Conservation (phyloP, 2,329 filamentous ascomycete genomes). For the Ophiostoma montium region DNA sequence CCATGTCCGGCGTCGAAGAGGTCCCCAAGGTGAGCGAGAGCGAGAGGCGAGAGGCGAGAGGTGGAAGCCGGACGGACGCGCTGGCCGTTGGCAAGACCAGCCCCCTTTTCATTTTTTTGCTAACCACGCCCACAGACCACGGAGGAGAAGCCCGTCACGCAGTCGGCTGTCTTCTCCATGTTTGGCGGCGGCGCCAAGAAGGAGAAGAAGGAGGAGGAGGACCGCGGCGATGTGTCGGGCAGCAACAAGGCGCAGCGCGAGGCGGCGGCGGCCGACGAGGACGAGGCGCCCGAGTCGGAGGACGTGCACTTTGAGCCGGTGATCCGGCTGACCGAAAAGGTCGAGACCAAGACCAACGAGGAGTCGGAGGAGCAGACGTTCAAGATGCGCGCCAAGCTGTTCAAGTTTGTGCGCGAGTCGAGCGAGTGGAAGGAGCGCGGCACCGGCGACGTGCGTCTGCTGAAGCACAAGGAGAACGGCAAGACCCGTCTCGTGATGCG, state of each 20-base stretch:
- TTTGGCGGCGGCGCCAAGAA: constrained; percentile 96
- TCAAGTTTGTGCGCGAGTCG: constrained; percentile 86
- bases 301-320: constrained; percentile 97
- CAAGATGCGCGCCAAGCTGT: constrained; percentile 99
- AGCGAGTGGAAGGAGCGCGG: constrained; percentile 99
- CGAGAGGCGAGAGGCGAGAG: not conserved
- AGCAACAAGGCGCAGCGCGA: constrained; percentile 69
- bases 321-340: constrained; percentile 88
- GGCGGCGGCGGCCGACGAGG: constrained; percentile 51
- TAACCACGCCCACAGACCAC: constrained; percentile 8
- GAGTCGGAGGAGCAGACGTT: constrained; percentile 94
- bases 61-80: not conserved
- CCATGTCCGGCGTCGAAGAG: constrained; percentile 22
- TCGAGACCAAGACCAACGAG: constrained; percentile 96
- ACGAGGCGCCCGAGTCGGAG: constrained; percentile 72
- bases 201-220: constrained; percentile 80
- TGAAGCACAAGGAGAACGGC: constrained; percentile 98
- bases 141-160: constrained; percentile 32
- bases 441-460: constrained; percentile 85
- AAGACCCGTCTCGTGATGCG: constrained; percentile 98
- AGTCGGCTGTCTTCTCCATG: constrained; percentile 82
- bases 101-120: not conserved
- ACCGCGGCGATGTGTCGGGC: constrained; percentile 74
- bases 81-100: not conserved
- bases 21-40: constrained; percentile 5